Conservation (phyloP, 1,284 basidiomycete genomes). For the Heterobasidion occidentale region DNA sequence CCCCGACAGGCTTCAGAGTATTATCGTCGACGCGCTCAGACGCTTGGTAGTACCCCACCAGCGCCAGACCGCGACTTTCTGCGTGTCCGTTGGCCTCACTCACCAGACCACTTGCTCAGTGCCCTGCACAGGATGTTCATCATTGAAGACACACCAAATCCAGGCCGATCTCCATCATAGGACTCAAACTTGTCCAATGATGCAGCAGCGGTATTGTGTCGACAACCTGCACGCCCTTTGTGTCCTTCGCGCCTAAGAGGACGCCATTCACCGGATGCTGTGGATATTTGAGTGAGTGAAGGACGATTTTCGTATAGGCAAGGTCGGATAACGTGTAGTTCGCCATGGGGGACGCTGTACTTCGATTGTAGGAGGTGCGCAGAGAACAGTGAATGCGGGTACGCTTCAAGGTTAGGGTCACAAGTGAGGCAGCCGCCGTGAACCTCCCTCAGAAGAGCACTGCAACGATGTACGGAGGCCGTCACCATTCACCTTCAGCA, state of each 20-base stretch:
- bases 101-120: background rate
- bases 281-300: constrained; percentile 69
- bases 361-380: background rate
- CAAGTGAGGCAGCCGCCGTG: no score
- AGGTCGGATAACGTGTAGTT: constrained; percentile 36
- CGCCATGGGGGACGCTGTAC: background rate
- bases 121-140: background rate
- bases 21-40: constrained; percentile 52
- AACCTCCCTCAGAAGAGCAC: no score
- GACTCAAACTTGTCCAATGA: constrained; percentile 71
- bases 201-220: constrained; percentile 72
- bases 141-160: constrained; percentile 44
- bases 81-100: constrained; percentile 50
- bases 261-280: constrained; percentile 64
- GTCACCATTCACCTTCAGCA: background rate
- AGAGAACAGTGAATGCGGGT: no score
- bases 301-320: constrained; percentile 60
- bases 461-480: background rate
- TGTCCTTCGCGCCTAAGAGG: constrained; percentile 36
- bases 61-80: constrained; percentile 32
- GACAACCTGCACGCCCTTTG: constrained; percentile 26
- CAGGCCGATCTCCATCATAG: constrained; percentile 75
- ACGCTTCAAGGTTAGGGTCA: no score
- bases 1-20: constrained; percentile 54
- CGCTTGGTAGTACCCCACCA: constrained; percentile 72